Percentiles rank a stretch among this genome's conserved stretches.
These are phyloP conservation scores for Jaenimonas drosophilae DNA, from an alignment of 208 protist species.

Conservation along the genomic window DNA sequence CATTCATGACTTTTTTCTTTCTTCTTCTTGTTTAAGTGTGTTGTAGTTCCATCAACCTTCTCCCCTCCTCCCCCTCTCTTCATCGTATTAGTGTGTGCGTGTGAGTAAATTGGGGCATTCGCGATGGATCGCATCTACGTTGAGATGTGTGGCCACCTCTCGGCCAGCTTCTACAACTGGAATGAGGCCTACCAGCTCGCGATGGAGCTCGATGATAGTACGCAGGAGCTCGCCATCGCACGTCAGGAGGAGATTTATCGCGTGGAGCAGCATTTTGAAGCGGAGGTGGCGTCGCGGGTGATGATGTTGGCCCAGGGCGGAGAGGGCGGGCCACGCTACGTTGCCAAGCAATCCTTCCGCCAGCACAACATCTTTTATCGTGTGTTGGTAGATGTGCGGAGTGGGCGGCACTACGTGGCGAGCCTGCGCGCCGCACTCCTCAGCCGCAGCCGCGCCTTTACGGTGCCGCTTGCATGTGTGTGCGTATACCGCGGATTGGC, in stretches of 20 bases:
- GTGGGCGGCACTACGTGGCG: slow-evolving; percentile 30
- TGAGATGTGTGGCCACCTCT: background rate
- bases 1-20: background rate
- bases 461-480: slow-evolving; percentile 40
- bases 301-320: slow-evolving; percentile 25
- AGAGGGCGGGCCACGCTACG: slow-evolving; percentile 13
- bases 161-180: slow-evolving; percentile 42
- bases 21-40: background rate
- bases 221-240: slow-evolving; percentile 19
- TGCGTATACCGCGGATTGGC: slow-evolving; percentile 41
- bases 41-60: background rate
- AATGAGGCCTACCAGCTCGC: slow-evolving; percentile 70
- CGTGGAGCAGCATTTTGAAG: slow-evolving; percentile 30
- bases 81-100: background rate
- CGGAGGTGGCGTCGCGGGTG: slow-evolving; percentile 14
- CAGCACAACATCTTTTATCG: slow-evolving; percentile 57
- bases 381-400: slow-evolving; percentile 28
- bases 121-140: background rate
- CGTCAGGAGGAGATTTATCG: slow-evolving; percentile 32
- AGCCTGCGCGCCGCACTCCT: slow-evolving; percentile 38
- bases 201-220: slow-evolving; percentile 57
- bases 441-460: slow-evolving; percentile 24
- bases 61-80: background rate
- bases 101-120: background rate
- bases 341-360: slow-evolving; percentile 35